Evolutionary conservation across 208 protist genomes (phyloP).

Genomic region (Leishmania martiniquensis): DNA sequence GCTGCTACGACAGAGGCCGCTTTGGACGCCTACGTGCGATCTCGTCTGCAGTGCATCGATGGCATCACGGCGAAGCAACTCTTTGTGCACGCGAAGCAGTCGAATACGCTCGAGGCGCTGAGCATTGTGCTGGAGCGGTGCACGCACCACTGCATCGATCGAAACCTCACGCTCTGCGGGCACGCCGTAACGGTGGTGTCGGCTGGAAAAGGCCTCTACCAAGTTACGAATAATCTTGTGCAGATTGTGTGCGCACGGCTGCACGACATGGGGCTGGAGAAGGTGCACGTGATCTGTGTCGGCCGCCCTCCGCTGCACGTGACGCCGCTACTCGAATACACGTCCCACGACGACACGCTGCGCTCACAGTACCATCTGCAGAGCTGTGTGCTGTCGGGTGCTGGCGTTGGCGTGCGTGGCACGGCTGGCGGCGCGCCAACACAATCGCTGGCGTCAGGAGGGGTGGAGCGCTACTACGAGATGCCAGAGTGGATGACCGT

Average conservation of each 20-base stretch:
- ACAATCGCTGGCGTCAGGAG: background rate
- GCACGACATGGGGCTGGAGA: conserved; percentile 72
- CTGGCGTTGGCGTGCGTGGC: background rate
- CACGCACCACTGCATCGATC: conserved; percentile 54
- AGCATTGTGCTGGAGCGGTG: conserved; percentile 71
- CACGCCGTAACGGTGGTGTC: conserved; percentile 78
- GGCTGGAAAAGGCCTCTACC: conserved; percentile 83
- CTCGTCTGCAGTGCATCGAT: conserved; percentile 22
- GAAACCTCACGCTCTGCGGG: conserved; percentile 57
- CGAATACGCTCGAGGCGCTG: conserved; percentile 80
- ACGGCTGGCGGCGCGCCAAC: background rate
- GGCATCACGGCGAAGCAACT: conserved; percentile 49
- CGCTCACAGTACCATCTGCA: conserved; percentile 76
- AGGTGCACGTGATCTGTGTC: conserved; percentile 79
- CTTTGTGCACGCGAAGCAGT: conserved; percentile 72
- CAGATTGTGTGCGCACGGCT: conserved; percentile 71
- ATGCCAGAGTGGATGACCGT: conserved; percentile 66
- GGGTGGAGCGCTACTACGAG: conserved; percentile 58
- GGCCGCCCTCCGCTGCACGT: conserved; percentile 82
- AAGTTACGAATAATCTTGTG: conserved; percentile 63
- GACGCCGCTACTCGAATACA: conserved; percentile 84
- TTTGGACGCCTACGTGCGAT: conserved; percentile 18
- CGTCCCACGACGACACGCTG: conserved; percentile 57
- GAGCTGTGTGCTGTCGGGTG: conserved; percentile 28
- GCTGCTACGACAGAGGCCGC: background rate